Evolutionary conservation across 179 eudicot genomes (phyloP).

Genomic region (Spinacia oleracea): DNA sequence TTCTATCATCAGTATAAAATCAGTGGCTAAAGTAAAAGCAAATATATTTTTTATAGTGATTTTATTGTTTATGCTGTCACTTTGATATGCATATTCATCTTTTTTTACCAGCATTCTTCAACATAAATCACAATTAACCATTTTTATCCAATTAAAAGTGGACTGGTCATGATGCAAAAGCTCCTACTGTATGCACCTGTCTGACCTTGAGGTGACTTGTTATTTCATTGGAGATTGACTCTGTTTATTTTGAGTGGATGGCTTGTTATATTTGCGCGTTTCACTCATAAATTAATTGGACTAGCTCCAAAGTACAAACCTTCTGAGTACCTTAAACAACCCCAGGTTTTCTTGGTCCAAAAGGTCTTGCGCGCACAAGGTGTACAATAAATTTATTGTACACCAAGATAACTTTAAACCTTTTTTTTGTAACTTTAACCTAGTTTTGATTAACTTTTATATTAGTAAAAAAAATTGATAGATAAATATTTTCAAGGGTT

Average conservation of each 20-base stretch:
- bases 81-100: background rate
- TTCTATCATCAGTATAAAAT: background rate
- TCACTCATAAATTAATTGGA: background rate
- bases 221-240: background rate
- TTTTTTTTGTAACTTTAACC: too few species aligned
- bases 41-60: background rate
- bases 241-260: background rate
- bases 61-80: background rate
- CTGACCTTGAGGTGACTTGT: background rate
- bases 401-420: too few species aligned
- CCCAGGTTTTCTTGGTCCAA: background rate
- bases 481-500: too few species aligned
- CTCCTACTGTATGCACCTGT: background rate
- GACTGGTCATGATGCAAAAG: background rate
- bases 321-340: background rate
- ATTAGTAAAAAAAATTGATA: too few species aligned
- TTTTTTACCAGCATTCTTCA: background rate
- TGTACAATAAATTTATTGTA: too few species aligned
- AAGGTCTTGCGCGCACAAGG: too few species aligned
- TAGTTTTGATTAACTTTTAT: too few species aligned
- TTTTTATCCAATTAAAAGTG: background rate
- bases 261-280: background rate
- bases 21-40: constrained; percentile 1
- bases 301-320: background rate
- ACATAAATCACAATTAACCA: background rate